Evolutionary conservation across 768 basidiomycete genomes (phyloP), one percentile per base, ranked within the genome.

Genomic region (Boletus subparvulus): DNA sequence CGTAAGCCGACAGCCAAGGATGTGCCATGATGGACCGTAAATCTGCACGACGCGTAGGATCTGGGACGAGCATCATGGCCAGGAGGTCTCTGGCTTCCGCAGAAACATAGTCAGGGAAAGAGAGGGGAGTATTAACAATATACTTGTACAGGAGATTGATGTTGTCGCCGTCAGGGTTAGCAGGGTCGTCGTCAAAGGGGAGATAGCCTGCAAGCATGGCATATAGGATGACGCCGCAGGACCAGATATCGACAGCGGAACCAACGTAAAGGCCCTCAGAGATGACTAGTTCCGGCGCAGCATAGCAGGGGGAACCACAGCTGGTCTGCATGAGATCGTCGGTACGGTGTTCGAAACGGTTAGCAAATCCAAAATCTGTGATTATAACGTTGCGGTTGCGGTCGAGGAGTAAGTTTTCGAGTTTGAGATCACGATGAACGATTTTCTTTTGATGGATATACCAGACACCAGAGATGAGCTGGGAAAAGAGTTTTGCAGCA

Each of bases 371-470:
- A 72, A 99, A 99, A 72, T 98, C 97, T 55, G 97, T 98, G 78
- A 99, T 97, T 78, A 99, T 96, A 62, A 99, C 93, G 69, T 99
- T 98, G 49, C 97, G 86, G 69, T 98, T 86, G 59, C 95, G 90
- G 77, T 99, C 97, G 55, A 99, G 86, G 41, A 99, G 86, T 4
- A 99, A 80, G 69, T 98, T 99, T 77, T 98, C 96, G 61, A 99
- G 87, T 76, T 99, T 99, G 73, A 99, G 88, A 76, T 99, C 96
- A 56, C 97, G 92, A 73, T 99, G 97, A 47, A 98, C 96, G 59
- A 99, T 98, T 78, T 97, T 95, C 82, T 98, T 98, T 74, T 93
- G 87, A 76, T 98, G 97, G 55, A 98, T 93, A 76, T 99, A 99
- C 87, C 92, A 93, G 33, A 99, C 97, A 59, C 96, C 97, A 24